These are phyloP conservation scores for Hirsutella minnesotensis DNA, from an alignment of 2,329 filamentous ascomycete genomes.

Conservation along the genomic window DNA sequence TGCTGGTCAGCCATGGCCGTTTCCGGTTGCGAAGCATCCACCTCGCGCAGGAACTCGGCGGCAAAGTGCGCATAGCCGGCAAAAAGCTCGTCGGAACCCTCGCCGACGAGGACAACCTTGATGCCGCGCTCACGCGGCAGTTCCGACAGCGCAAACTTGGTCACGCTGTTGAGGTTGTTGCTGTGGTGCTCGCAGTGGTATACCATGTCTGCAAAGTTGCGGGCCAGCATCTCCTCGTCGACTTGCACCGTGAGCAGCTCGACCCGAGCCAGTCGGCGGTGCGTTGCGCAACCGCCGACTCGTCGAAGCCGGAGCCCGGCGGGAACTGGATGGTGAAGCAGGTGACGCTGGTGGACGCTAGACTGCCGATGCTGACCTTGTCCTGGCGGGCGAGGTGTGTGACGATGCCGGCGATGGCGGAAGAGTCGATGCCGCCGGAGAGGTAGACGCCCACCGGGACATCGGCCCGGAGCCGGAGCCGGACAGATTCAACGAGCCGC, in stretches of 20 bases:
- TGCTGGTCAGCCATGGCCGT: constrained; percentile 6
- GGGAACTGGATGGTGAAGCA: constrained; percentile 41
- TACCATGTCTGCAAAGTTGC: constrained; percentile 16
- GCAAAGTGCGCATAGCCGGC: constrained; percentile 35
- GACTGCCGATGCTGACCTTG: constrained; percentile 31
- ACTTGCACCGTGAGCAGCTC: constrained; percentile 14
- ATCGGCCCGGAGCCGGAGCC: constrained; percentile 41
- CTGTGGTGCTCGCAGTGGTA: constrained; percentile 20
- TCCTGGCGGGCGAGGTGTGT: constrained; percentile 35
- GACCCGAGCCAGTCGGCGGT: constrained; percentile 21
- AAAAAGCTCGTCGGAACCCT: constrained; percentile 43
- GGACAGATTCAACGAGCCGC: constrained; percentile 36
- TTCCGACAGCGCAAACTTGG: constrained; percentile 35
- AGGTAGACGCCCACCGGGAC: constrained; percentile 46
- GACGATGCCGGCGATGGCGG: constrained; percentile 42
- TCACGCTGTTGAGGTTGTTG: constrained; percentile 38
- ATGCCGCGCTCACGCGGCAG: constrained; percentile 31
- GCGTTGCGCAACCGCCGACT: constrained; percentile 25
- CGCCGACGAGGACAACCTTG: constrained; percentile 41
- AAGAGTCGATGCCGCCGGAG: constrained; percentile 46
- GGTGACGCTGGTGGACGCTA: constrained; percentile 14
- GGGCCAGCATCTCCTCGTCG: constrained; percentile 16
- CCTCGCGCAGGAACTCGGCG: constrained; percentile 35
- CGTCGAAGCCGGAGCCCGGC: constrained; percentile 31
- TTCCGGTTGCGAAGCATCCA: constrained; percentile 24